phyloP scores from a whole-genome alignment of 129 eudicot species.

The Escallonia rubra region DNA sequence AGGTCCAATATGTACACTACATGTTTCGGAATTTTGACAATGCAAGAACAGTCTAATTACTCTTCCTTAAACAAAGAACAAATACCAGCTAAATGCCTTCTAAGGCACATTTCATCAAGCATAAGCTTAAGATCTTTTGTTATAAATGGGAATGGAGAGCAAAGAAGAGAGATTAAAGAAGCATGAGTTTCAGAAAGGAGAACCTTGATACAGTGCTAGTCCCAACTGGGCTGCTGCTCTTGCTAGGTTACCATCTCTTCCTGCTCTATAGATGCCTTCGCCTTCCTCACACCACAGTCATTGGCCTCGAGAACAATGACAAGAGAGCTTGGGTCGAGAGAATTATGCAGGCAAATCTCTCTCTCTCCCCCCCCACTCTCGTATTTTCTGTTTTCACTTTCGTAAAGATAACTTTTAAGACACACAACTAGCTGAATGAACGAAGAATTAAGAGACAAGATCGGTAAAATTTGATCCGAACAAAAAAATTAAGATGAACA shows the following conservation, averaged over 20 bases:
- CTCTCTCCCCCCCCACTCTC: neutral
- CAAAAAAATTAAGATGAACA: too few relatives aligned
- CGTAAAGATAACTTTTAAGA: neutral
- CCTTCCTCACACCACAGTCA: constrained; percentile 54
- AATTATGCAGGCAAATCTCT: constrained; percentile 43
- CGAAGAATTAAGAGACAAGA: too few relatives aligned
- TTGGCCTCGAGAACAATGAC: constrained; percentile 69
- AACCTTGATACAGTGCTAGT: constrained; percentile 53
- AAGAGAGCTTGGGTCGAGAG: constrained; percentile 62
- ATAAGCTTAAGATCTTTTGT: too few relatives aligned
- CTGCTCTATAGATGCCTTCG: constrained; percentile 61
- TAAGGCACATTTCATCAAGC: too few relatives aligned
- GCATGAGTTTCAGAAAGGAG: constrained; percentile 40
- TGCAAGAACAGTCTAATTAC: too few relatives aligned
- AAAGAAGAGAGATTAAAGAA: neutral
- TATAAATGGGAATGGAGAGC: too few relatives aligned
- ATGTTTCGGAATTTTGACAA: too few relatives aligned
- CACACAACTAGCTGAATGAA: too few relatives aligned
- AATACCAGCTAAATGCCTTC: too few relatives aligned
- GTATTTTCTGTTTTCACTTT: neutral
- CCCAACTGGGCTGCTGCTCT: constrained; percentile 43
- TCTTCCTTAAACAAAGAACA: too few relatives aligned
- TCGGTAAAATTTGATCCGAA: too few relatives aligned
- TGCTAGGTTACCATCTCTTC: constrained; percentile 55
- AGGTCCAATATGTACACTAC: too few relatives aligned